Evolutionary conservation across 139 green algal genomes (phyloP).

Genomic region (Zygnema circumcarinatum): DNA sequence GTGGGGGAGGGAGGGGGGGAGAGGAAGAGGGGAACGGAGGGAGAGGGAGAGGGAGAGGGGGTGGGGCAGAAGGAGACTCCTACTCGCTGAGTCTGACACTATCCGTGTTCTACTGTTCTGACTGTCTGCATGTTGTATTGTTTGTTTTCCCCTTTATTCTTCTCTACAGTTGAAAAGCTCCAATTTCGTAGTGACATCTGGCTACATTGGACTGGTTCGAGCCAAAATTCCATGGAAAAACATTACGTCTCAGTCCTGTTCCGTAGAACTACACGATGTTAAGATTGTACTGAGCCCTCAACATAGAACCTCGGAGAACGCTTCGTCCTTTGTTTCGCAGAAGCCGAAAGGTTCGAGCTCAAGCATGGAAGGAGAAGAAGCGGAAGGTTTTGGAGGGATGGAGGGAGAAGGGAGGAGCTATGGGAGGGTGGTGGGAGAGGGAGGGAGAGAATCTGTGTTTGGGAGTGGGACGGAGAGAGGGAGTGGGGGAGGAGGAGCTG

Average conservation of each 20-base stretch:
- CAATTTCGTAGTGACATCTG: background rate
- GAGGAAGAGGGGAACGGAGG: too few species aligned
- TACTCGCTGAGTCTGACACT: too few species aligned
- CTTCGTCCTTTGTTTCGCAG: background rate
- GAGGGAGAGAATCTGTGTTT: background rate
- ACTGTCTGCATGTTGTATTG: too few species aligned
- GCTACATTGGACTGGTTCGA: constrained; percentile 9
- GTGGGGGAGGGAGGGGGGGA: too few species aligned
- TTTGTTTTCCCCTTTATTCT: too few species aligned
- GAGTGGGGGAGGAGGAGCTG: background rate
- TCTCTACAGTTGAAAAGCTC: background rate
- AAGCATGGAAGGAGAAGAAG: background rate
- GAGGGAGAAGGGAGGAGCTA: background rate
- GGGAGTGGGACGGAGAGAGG: background rate
- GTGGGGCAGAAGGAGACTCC: too few species aligned
- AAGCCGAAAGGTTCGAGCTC: background rate
- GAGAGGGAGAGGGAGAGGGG: too few species aligned
- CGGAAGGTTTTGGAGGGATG: background rate
- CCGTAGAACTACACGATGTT: constrained; percentile 2
- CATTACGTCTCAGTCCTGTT: constrained; percentile 1
- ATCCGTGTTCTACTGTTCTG: too few species aligned
- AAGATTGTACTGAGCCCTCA: background rate
- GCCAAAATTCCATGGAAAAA: constrained; percentile 16
- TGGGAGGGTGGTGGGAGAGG: background rate
- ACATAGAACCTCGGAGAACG: background rate